A percentile compares a stretch with the other conserved stretches of the same genome.
These are phyloP conservation scores for Pythium phragmiticola DNA, from an alignment of 352 stramenopile genomes.

Conservation along the genomic window DNA sequence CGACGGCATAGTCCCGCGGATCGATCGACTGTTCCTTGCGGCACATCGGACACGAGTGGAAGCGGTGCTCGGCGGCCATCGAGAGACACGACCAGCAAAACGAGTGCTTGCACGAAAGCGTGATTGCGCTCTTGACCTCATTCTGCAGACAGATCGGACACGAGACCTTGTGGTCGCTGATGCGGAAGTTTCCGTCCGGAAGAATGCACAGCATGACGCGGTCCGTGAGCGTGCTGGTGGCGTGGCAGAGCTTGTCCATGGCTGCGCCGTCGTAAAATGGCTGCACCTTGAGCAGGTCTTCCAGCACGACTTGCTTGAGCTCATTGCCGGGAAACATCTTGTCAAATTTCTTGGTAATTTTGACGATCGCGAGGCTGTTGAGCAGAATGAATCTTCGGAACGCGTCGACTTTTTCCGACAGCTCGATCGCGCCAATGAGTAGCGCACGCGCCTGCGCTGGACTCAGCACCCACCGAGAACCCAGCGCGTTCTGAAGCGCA, in stretches of 20 bases:
- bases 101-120: constrained; percentile 66
- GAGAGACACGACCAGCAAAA: constrained; percentile 85
- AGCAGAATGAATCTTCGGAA: constrained; percentile 78
- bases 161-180: constrained; percentile 40
- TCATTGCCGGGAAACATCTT: constrained; percentile 36
- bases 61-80: constrained; percentile 66
- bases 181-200: constrained; percentile 63
- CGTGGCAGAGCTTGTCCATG: constrained; percentile 55
- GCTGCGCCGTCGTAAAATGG: constrained; percentile 62
- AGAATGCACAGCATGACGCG: constrained; percentile 71
- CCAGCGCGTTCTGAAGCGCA: constrained; percentile 37
- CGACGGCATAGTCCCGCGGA: constrained; percentile 78
- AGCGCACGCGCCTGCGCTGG: constrained; percentile 48
- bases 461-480: constrained; percentile 59
- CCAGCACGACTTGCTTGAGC: constrained; percentile 39
- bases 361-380: constrained; percentile 77
- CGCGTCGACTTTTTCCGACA: constrained; percentile 63
- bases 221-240: constrained; percentile 50
- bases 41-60: constrained; percentile 72
- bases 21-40: constrained; percentile 73
- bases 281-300: constrained; percentile 55
- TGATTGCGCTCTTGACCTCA: constrained; percentile 70
- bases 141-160: constrained; percentile 70
- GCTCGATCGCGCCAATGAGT: constrained; percentile 54
- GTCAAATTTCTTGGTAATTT: constrained; percentile 85